Evolutionary conservation across 305 asterid genomes (phyloP).

Genomic region (Rubia peregrina): DNA sequence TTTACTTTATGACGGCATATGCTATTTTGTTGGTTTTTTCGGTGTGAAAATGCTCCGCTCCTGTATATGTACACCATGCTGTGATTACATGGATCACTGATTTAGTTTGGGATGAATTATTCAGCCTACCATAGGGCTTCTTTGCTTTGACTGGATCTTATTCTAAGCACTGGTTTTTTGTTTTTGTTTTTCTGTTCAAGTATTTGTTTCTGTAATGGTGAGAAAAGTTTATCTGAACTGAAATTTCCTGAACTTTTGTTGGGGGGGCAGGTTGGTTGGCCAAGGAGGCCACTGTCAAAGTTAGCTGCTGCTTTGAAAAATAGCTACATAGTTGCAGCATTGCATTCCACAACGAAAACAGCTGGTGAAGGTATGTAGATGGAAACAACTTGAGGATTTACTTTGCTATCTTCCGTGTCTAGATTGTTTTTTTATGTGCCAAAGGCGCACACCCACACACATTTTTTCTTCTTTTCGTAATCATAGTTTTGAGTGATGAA

Average conservation of each 20-base stretch:
- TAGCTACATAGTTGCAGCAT: slow-evolving; percentile 87
- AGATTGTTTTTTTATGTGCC: not conserved
- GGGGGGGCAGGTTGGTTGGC: slow-evolving; percentile 90
- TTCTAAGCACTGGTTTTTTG: not conserved
- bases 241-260: not conserved
- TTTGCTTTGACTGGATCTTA: not conserved
- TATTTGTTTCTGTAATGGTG: not conserved
- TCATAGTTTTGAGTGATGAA: slow-evolving; percentile 54
- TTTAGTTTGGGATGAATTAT: not conserved
- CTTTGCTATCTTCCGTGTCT: not conserved
- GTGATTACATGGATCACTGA: not conserved
- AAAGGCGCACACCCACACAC: not conserved
- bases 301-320: slow-evolving; percentile 85
- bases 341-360: slow-evolving; percentile 56
- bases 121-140: not conserved
- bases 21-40: not conserved
- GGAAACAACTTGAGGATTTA: not conserved
- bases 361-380: slow-evolving; percentile 56
- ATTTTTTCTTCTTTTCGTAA: not conserved
- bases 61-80: not conserved
- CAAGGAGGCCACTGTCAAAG: slow-evolving; percentile 86
- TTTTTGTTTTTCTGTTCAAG: not conserved
- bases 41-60: not conserved
- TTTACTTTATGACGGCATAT: not conserved
- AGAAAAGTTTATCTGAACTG: not conserved